Base-by-base conservation (phyloP, 495 filamentous ascomycete genomes). In the Glonium stellatum region DNA sequence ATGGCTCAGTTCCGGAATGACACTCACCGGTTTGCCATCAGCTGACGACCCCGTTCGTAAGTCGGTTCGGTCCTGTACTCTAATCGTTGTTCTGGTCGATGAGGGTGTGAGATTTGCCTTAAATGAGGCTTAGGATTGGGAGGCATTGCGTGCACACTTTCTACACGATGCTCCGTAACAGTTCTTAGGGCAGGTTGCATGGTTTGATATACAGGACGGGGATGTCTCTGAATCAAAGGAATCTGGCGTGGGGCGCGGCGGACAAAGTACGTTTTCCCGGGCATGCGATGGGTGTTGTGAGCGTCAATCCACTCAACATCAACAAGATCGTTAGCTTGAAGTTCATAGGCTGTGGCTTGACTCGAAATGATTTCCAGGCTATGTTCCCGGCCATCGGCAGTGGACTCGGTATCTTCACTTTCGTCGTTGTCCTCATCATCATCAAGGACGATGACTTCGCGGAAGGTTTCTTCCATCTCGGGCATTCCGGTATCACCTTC, bases 371-470 rank as follows among this genome's bases (percentile, higher is more conserved):
- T 55, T 31, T 67, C 60, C 35, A 61, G 11, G 37, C 51, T 55
- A 49, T 11, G 27, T 31, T 18, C 44, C n/a, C 58, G 51, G 9
- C 41, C 44, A 41, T 48, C 31, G 39, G 18, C 15, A 19, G 21
- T 42, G 31, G 18, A 19, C 18, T 19, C 49, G 10, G 55, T 31
- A 25, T 50, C 23, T 27, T n/a, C 22, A 27, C n/a, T 55, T 34
- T 66, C 63, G 41, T 51, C 47, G 46, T 64, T 55, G 5, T 62
- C 52, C 52, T 65, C 52, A 60, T 60, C 47, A 60, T 65, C 64
- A 36, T 88, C 86, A 57, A 95, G 87, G 63, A 91, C 81, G 60
- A 93, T 86, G 34, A 91, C 82, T 70, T 92, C 89, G 36, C 85
- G 81, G 55, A 93, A 83, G 57, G 88, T 86, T 68, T 93, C 87